Conservation (phyloP, 2,329 filamentous ascomycete species). For the Calonectria hawksworthii region DNA sequence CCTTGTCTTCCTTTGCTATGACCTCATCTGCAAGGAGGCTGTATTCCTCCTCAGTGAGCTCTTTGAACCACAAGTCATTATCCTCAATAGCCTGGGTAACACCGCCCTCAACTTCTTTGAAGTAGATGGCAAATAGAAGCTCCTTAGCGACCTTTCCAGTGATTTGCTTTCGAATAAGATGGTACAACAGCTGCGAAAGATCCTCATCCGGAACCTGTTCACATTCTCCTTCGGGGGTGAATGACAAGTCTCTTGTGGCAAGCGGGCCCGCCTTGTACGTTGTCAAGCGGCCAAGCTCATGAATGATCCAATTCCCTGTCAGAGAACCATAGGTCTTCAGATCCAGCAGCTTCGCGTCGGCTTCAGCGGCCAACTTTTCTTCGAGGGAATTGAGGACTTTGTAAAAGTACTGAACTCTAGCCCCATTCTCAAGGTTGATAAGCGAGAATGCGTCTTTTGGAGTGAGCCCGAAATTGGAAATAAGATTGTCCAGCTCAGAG, state of each 20-base stretch:
- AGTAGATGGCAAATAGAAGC: conserved; percentile 66
- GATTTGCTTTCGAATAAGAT: conserved; percentile 64
- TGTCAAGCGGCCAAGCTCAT: conserved; percentile 80
- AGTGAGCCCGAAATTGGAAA: conserved; percentile 75
- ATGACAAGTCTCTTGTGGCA: conserved; percentile 50
- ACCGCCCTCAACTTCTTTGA: conserved; percentile 59
- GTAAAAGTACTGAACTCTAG: conserved; percentile 86
- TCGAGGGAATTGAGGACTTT: conserved; percentile 69
- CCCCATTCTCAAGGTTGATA: conserved; percentile 81
- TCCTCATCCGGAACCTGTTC: conserved; percentile 59
- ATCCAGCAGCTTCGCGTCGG: conserved; percentile 37
- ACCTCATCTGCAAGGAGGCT: conserved; percentile 59
- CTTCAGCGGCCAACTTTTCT: conserved; percentile 42
- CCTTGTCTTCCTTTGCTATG: conserved; percentile 60
- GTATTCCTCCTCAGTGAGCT: conserved; percentile 65
- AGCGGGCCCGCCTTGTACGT: conserved; percentile 60
- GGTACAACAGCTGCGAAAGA: conserved; percentile 65
- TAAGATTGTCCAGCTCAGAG: conserved; percentile 73
- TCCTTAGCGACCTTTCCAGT: conserved; percentile 71
- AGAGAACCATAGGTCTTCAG: conserved; percentile 59
- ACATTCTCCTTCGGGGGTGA: conserved; percentile 63
- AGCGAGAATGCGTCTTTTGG: conserved; percentile 88
- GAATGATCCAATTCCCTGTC: conserved; percentile 77
- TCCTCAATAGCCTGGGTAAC: conserved; percentile 61
- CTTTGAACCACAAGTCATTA: conserved; percentile 68